Conservation (phyloP, 2,329 filamentous ascomycete species). For the Aspergillus tamarii region DNA sequence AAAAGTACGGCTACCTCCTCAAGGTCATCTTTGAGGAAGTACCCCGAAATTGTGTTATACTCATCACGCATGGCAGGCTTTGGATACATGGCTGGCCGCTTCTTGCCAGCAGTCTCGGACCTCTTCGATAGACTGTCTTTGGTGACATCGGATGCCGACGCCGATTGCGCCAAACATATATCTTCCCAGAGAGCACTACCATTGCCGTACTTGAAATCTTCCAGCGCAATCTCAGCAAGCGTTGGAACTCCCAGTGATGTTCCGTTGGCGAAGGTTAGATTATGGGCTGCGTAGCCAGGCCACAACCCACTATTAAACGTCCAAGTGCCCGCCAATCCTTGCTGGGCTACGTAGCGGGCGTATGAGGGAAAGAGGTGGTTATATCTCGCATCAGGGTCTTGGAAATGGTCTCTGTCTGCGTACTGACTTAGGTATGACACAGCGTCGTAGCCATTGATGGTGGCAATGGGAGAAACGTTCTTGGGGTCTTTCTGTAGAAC, state of each 20-base stretch:
- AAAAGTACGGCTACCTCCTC: not conserved
- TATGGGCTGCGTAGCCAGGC: not conserved
- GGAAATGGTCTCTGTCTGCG: not conserved
- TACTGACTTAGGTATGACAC: not conserved
- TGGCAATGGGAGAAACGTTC: not conserved
- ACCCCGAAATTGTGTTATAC: not conserved
- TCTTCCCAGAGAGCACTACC: not conserved
- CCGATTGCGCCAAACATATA: not conserved
- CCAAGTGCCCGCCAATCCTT: not conserved
- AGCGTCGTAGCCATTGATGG: not conserved
- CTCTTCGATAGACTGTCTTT: not conserved
- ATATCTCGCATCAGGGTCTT: not conserved
- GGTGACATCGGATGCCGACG: not conserved
- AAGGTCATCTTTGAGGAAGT: not conserved
- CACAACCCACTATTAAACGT: not conserved
- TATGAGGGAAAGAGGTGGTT: not conserved
- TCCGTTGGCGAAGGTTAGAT: not conserved
- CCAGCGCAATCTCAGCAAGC: not conserved
- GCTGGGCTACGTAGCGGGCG: not conserved
- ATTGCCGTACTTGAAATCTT: not conserved
- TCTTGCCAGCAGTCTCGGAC: not conserved
- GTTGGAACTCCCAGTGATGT: not conserved
- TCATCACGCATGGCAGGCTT: not conserved
- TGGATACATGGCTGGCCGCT: not conserved
- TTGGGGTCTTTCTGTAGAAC: not conserved